Conservation (phyloP, 805 yeast species). For the Cyberlindnera japonica region DNA sequence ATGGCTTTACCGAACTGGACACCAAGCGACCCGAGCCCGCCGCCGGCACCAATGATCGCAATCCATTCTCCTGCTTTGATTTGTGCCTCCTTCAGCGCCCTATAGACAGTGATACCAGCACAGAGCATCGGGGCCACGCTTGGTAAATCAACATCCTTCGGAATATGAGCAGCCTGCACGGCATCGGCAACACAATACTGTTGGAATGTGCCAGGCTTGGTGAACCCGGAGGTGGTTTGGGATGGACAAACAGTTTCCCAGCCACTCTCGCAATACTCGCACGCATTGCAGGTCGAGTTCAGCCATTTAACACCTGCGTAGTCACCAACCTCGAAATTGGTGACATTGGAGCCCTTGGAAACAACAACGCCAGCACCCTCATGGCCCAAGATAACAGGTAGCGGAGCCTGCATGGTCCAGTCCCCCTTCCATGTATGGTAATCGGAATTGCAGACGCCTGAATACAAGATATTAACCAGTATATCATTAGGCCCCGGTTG, state of each 20-base stretch:
- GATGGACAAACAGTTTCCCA: constrained; percentile 59
- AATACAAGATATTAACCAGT: constrained; percentile 50
- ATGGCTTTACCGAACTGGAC: constrained; percentile 67
- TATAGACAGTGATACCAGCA: constrained; percentile 86
- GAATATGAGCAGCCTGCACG: constrained; percentile 72
- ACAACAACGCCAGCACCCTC: constrained; percentile 64
- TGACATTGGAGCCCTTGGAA: constrained; percentile 48
- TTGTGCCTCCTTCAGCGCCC: constrained; percentile 73
- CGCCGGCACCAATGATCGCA: constrained; percentile 69
- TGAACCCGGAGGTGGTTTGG: constrained; percentile 72
- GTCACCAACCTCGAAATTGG: constrained; percentile 53
- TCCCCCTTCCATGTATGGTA: constrained; percentile 62
- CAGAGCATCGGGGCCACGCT: constrained; percentile 73
- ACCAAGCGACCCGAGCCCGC: constrained; percentile 69
- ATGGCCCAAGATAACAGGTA: constrained; percentile 58
- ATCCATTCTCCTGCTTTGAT: constrained; percentile 65
- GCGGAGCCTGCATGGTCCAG: constrained; percentile 50
- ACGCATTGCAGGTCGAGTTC: constrained; percentile 52
- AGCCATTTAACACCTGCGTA: constrained; percentile 59
- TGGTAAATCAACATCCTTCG: constrained; percentile 65
- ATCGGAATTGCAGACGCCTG: constrained; percentile 62
- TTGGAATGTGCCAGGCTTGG: constrained; percentile 82
- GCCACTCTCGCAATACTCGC: constrained; percentile 50
- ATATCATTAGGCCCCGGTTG: constrained; percentile 50
- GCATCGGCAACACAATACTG: constrained; percentile 83